These are phyloP conservation scores for Azolla pinnata DNA, from an alignment of 75 land plant genomes.

Conservation along the genomic window DNA sequence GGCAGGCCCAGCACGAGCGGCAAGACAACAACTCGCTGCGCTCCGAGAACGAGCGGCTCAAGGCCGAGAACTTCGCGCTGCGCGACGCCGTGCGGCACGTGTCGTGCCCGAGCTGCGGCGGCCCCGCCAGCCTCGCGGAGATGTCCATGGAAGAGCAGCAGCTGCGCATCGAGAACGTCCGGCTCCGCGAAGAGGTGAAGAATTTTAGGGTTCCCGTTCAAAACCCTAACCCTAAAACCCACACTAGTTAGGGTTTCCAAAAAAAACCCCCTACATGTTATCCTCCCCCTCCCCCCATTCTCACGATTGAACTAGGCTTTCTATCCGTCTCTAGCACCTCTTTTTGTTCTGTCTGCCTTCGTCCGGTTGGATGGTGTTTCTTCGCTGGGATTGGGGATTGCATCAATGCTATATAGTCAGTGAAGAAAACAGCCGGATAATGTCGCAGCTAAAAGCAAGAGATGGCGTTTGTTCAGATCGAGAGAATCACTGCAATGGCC, in stretches of 20 bases:
- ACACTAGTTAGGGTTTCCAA: no score
- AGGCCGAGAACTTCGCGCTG: slow-evolving; percentile 22
- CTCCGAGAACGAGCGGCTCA: slow-evolving; percentile 26
- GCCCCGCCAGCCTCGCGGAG: slow-evolving; percentile 28
- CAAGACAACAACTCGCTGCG: slow-evolving; percentile 21
- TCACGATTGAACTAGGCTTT: no score
- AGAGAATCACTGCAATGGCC: slow-evolving; percentile 34
- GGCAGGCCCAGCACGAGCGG: slow-evolving; percentile 30
- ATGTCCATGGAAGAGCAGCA: slow-evolving; percentile 33
- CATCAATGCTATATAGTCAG: no score
- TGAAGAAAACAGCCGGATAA: no score
- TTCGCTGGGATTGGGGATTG: no score
- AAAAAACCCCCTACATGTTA: neutral
- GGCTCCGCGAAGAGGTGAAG: slow-evolving; percentile 27
- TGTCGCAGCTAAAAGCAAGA: no score
- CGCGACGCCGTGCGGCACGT: slow-evolving; percentile 27
- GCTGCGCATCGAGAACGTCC: slow-evolving; percentile 29
- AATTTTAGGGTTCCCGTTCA: no score
- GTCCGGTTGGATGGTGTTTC: no score
- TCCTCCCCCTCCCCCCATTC: neutral
- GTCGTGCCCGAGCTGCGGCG: slow-evolving; percentile 28
- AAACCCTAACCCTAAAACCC: no score
- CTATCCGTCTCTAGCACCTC: neutral
- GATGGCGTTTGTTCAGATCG: slow-evolving; percentile 31
- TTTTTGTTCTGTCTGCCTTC: neutral